A percentile compares a stretch with the other conserved stretches of the same genome.
These are phyloP conservation scores for Ceratocystis harringtonii DNA, from an alignment of 2,329 filamentous ascomycete genomes.

Conservation along the genomic window DNA sequence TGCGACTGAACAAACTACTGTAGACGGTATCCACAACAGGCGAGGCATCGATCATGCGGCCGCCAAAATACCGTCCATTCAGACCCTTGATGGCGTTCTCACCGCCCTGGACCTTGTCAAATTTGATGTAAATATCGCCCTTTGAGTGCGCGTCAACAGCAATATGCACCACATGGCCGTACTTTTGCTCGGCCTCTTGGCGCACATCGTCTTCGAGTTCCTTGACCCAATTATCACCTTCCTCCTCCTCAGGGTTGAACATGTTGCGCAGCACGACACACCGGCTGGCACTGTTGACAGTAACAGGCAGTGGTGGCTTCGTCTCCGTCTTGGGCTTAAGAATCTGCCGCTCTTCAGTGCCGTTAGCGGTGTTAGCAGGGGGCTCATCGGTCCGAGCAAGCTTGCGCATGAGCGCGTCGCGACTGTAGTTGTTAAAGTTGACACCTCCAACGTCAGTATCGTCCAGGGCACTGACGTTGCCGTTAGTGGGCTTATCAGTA, in stretches of 20 bases:
- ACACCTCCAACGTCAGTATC: conserved; percentile 96
- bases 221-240: conserved; percentile 77
- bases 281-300: conserved; percentile 80
- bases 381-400: conserved; percentile 89
- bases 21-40: conserved; percentile 98
- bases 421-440: conserved; percentile 99
- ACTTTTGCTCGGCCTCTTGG: conserved; percentile 83
- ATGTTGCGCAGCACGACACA: conserved; percentile 92
- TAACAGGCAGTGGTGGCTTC: conserved; percentile 64
- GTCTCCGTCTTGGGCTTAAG: conserved; percentile 65
- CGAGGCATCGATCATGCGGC: conserved; percentile 79
- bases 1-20: conserved; percentile 85
- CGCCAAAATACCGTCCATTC: conserved; percentile 91
- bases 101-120: conserved; percentile 85
- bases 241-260: conserved; percentile 85
- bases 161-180: conserved; percentile 96
- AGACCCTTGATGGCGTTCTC: conserved; percentile 96
- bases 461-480: conserved; percentile 70
- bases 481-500: conserved; percentile 62
- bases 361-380: conserved; percentile 32
- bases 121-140: conserved; percentile 97
- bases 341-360: conserved; percentile 54
- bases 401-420: conserved; percentile 96
- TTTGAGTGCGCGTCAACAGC: conserved; percentile 82
- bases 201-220: conserved; percentile 89